phyloP scores from a whole-genome alignment of 208 protist genomes.

The Trypanosoma boissoni region DNA sequence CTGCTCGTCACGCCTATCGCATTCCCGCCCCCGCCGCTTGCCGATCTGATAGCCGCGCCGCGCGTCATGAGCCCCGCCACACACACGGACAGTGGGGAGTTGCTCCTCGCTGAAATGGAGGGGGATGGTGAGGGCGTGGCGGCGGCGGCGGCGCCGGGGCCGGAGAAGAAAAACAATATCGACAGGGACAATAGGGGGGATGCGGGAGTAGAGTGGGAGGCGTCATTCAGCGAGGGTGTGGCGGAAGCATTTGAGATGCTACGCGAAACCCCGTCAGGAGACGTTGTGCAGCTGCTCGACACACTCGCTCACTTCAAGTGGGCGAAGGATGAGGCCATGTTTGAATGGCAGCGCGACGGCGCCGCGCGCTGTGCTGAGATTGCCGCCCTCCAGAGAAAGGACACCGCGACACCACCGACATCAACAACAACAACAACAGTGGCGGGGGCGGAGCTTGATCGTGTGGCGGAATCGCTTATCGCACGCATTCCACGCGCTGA shows the following conservation, averaged over 20 bases:
- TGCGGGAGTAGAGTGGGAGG: not conserved
- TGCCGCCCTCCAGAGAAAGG: not conserved
- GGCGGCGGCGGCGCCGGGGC: not conserved
- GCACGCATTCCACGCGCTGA: slow-evolving; percentile 14
- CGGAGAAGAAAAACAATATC: not conserved
- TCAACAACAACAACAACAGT: not conserved
- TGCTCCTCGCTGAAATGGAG: slow-evolving; percentile 14
- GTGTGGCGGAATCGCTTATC: slow-evolving; percentile 4
- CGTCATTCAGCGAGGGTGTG: not conserved
- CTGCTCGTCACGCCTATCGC: slow-evolving; percentile 17
- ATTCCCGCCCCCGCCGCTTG: slow-evolving; percentile 13
- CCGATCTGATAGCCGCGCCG: not conserved
- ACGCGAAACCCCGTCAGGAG: slow-evolving; percentile 6
- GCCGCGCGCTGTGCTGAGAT: not conserved
- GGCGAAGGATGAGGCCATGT: slow-evolving; percentile 30
- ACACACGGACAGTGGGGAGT: slow-evolving; percentile 6
- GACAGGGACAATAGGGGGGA: not conserved
- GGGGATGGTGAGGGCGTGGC: not conserved
- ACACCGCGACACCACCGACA: not conserved
- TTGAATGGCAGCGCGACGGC: not conserved
- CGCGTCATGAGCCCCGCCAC: not conserved
- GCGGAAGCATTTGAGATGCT: slow-evolving; percentile 2
- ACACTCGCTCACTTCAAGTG: slow-evolving; percentile 45
- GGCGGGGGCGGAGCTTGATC: not conserved
- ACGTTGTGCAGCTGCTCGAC: slow-evolving; percentile 28